Evolutionary conservation across 129 eudicot species (phyloP), one percentile per base, ranked within the genome.

Genomic region (Dittrichia graveolens): DNA sequence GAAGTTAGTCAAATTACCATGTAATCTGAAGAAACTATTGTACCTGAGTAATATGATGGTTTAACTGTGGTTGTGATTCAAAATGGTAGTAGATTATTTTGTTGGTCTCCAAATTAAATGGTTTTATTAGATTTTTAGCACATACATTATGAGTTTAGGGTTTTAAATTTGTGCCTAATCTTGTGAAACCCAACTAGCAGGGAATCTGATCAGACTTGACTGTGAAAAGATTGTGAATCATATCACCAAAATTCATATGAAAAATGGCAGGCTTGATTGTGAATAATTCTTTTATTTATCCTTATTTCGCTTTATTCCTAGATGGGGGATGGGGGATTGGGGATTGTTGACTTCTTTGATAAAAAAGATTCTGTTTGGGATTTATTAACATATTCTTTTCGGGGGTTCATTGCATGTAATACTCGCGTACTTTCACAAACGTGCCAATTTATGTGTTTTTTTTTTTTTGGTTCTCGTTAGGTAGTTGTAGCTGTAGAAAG

Each of bases 121-220:
- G 31, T 24, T 24, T 24, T 24, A 0, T 38, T 37, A 12, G 16
- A 8, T 5, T 15, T 69, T 15, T 50, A 9, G 38, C 46, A 2
- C 9, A 7, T 35, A 35, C 13, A 40, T 12, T 41, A 55, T 41
- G 35, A 58, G 12, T 48, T 61, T 37, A 31, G 61, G n/a, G 70
- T 16, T 10, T 19, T 78, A 19, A 59, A 47, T 34, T 56, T 55
- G n/a, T 50, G 45, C 14, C 6, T 19, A 8, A 7, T 48, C 37
- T 31, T 54, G 56, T 44, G 67, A 75, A 49, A 57, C 47, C 34
- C 44, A 59, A 77, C 41, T 52, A 49, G 8, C 81, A 92, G 98
- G 66, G 94, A 71, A 16, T 61, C 81, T 5, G 87, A 84, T 65
- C 65, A 67, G 87, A 24, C 31, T 24, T 24, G 31, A 24, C 31